Evolutionary conservation across 2,329 filamentous ascomycete genomes (phyloP), one percentile per base, ranked within the genome.

Genomic region (Clarireedia monteithiana): DNA sequence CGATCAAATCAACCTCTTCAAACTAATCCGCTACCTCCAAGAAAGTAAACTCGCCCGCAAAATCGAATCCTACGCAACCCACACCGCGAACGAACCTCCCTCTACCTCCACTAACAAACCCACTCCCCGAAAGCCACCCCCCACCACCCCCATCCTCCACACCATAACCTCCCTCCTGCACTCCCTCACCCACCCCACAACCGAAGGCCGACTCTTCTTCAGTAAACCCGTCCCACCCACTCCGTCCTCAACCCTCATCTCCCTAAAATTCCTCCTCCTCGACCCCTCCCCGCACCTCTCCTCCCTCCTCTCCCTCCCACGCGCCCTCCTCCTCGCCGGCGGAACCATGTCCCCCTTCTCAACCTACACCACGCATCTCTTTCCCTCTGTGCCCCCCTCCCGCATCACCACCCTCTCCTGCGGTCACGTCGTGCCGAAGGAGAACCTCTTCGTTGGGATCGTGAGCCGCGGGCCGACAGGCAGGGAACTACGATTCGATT

Each of bases 271-370:
- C 68, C 82, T 96, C 63, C 80, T 99, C 4, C 80, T 99, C 0
- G 94, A 96, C 34, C 92, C 94, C 0, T 91, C 91, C 0, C 85
- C 92, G 64, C 89, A 95, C 62, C 97, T 99, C 71, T 86, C 86
- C 6, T 88, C 91, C 10, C 87, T 97, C 51, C 89, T 92, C 2
- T 84, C 89, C 30, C 84, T 88, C 59, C 90, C 94, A 0, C 80
- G 91, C 57, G 89, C 92, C 2, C 88, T 99, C 3, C 86, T 99
- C 44, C 76, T 99, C 3, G 94, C 91, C 0, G 94, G 94, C 57
- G 94, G 94, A 23, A 99, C 94, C 26, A 97, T 99, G 94, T 95
- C 94, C 2, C 94, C 94, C 0, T 95, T 97, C 75, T 82, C 86
- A 24, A 94, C 97, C 72, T 99, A 96, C 71, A 84, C 81, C 38